phyloP scores from a whole-genome alignment of 116 monocot species.

The Posidonia oceanica region DNA sequence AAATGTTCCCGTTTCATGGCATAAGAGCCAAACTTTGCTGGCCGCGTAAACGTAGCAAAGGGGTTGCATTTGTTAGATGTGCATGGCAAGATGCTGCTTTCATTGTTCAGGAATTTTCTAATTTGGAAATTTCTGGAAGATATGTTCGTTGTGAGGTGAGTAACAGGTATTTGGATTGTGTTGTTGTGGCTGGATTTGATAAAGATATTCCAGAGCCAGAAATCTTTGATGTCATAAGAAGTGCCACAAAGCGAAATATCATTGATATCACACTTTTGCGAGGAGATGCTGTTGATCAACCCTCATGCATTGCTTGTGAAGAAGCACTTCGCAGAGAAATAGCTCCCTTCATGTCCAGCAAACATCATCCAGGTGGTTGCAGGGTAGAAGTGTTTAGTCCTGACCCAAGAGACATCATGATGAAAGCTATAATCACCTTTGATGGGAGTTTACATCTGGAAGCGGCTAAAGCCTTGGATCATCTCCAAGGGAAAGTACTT shows the following conservation, averaged over 20 bases:
- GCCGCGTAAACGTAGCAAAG: conserved; percentile 73
- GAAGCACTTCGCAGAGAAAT: conserved; percentile 57
- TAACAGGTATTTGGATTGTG: conserved; percentile 19
- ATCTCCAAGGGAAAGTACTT: conserved; percentile 64
- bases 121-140: conserved; percentile 32
- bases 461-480: conserved; percentile 86
- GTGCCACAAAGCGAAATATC: conserved; percentile 42
- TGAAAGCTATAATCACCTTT: conserved; percentile 69
- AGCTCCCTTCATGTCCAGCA: conserved; percentile 51
- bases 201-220: conserved; percentile 59
- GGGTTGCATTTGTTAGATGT: conserved; percentile 58
- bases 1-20: conserved; percentile 31
- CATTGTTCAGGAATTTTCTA: conserved; percentile 38
- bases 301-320: conserved; percentile 21
- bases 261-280: conserved; percentile 39
- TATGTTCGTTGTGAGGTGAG: conserved; percentile 44
- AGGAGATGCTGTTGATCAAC: conserved; percentile 20
- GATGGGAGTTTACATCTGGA: conserved; percentile 78
- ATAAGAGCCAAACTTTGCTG: conserved; percentile 71
- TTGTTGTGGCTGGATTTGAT: conserved; percentile 53
- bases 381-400: conserved; percentile 58
- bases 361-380: conserved; percentile 23
- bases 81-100: conserved; percentile 29
- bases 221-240: conserved; percentile 37
- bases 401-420: conserved; percentile 35